Percentiles rank a stretch among this genome's conserved stretches.
Evolutionary conservation across 345 rosid species (phyloP).

Genomic region (Pelargonium nanum): DNA sequence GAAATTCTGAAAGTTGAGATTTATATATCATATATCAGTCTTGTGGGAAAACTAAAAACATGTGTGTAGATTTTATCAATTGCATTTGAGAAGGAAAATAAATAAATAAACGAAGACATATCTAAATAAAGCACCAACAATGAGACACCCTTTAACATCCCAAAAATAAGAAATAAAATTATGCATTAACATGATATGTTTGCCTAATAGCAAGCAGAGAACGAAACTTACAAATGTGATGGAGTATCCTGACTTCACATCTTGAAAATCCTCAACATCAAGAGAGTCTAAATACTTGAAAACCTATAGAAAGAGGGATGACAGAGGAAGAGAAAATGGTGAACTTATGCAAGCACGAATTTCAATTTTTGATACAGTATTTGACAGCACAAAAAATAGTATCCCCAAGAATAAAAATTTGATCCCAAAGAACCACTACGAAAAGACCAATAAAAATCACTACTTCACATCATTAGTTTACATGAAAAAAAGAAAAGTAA

Average conservation of each 20-base stretch:
- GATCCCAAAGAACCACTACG: too few species aligned
- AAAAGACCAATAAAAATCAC: too few species aligned
- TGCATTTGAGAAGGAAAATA: neutral
- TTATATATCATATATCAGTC: neutral
- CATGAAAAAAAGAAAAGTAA: neutral
- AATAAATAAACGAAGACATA: too few species aligned
- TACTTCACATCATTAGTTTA: neutral
- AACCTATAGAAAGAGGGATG: conserved; percentile 29
- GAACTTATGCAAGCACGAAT: neutral
- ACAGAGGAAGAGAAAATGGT: neutral
- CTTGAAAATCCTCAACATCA: conserved; percentile 86
- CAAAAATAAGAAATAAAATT: too few species aligned
- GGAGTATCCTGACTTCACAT: conserved; percentile 81
- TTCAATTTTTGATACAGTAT: too few species aligned
- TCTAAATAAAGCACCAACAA: neutral
- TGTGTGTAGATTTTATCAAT: neutral
- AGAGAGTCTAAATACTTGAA: conserved; percentile 58
- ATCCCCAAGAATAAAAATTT: too few species aligned
- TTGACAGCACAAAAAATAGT: too few species aligned
- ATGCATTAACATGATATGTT: neutral
- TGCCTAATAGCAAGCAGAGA: neutral
- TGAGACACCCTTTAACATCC: neutral
- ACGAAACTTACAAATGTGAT: conserved; percentile 67
- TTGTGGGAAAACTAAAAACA: neutral
- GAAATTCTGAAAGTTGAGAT: conserved; percentile 45